Conservation (phyloP, 352 stramenopile species). For the Pythium phragmiticola region DNA sequence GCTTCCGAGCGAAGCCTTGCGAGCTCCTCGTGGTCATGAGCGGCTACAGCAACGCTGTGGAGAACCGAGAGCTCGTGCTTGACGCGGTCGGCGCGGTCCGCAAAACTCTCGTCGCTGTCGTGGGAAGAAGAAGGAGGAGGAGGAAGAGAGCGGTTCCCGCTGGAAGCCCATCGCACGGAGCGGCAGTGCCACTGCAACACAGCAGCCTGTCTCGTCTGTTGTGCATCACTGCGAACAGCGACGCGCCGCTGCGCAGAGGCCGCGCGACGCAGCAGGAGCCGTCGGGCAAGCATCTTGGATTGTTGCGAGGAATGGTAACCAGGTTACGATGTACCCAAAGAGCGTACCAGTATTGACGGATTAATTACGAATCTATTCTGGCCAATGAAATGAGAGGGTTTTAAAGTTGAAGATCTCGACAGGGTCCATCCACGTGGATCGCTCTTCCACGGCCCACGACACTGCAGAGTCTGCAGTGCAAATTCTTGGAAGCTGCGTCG, state of each 20-base stretch:
- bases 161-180: background rate
- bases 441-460: too few species aligned
- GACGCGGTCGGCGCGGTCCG: constrained; percentile 33
- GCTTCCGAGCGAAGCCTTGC: constrained; percentile 42
- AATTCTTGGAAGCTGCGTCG: too few species aligned
- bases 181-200: background rate
- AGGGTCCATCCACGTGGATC: too few species aligned
- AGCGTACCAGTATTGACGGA: too few species aligned
- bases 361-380: too few species aligned
- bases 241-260: background rate
- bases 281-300: constrained; percentile 7
- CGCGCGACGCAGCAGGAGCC: background rate
- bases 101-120: constrained; percentile 40
- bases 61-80: constrained; percentile 46
- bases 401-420: too few species aligned
- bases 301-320: constrained; percentile 1
- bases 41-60: constrained; percentile 42
- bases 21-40: constrained; percentile 44
- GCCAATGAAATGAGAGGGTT: too few species aligned
- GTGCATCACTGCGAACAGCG: background rate
- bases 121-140: background rate
- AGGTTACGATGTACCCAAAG: too few species aligned
- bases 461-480: too few species aligned
- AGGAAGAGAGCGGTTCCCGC: background rate
- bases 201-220: background rate